Base-by-base conservation (phyloP, 768 basidiomycete species). In the Dentipellis sp. region DNA sequence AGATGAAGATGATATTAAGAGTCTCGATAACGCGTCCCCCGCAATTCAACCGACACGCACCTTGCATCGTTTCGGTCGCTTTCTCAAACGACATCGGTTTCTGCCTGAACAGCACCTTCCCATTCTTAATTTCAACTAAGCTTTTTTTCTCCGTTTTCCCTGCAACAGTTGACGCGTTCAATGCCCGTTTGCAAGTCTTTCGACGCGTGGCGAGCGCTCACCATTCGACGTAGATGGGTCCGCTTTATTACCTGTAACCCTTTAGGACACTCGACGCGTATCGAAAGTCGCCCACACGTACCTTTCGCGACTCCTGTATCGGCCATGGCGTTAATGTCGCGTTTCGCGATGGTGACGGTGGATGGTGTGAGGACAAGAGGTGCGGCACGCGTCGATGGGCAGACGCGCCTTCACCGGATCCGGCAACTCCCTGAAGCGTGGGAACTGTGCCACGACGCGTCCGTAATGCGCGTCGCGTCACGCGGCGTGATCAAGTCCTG, bases 51-150 rank as follows among this genome's bases (percentile, higher is more conserved):
- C 29, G 48, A 34, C 16, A 66, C 76, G 50, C 57, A 86, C 91
- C 89, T 77, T 87, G 85, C 63, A 92, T 76, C 14, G 89, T 90
- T 66, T 91, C 88, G 6, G 86, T 86, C 62, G 82, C 75, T 67
- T 89, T 90, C 70, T 91, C 87, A 50, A 88, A 80, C 0, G 85
- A 80, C 36, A 84, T 64, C 14, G 77, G 70, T 68, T 88, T 91
- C 74, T 92, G 90, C 68, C 78, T 87, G 65, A 91, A 83, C 10
- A 80, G 60, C 3, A 87, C 78, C 67, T 84, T 92, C 19, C 87
- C 88, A 66, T 86, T 88, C 74, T 80, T 88, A 12, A 91, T 65
- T 58, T 90, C 88, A 4, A 77, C 79, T 14, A 84, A 68, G 7
- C 71, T 60, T 1, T 69, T 54, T 64, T 74, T 81, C 50, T 70